Base-by-base conservation (phyloP, 2,329 filamentous ascomycete species). In the Cyphellophora attinorum region DNA sequence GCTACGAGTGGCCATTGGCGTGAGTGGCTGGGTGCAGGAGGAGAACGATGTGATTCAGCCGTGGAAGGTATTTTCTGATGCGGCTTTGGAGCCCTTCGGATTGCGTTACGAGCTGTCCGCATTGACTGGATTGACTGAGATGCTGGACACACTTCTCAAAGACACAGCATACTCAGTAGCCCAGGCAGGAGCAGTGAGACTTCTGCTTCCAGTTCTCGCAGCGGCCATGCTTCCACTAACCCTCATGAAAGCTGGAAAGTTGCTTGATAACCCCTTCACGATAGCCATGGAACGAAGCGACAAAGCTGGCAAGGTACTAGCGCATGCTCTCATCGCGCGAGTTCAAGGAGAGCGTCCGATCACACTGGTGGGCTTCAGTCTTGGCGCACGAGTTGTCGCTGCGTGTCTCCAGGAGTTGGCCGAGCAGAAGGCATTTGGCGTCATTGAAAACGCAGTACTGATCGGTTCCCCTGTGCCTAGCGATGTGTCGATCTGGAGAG, bases 51-150 rank as follows among this genome's bases (percentile, higher is more conserved):
- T 80, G 10, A 59, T 72, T 6, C 67, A 68, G 11, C 78, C 79
- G 1, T 93, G 85, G 85, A 68, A 69, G 29, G 72, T 75, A 27
- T 59, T 93, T 16, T 78, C 78, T 3, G 61, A 67, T 30, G 61
- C 76, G 44, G 71, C 70, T 33, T 14, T 37, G 5, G 85, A 93
- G 56, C 69, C 75, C 2, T 91, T 88, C 48, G 76, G 77, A 2
- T 60, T 93, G 16, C 69, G 78, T 31, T 91, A 79, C 72, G 85
- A 93, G 51, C 62, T 79, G 2, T 74, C 81, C 27, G 71, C 79
- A 2, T 62, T 93, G 13, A 64, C 73, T 40, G 81, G 79, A 41
- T 65, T 91, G 2, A 83, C 82, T 2, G 73, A 64, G 42, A 73
- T 79, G 2, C 68, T 93, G 33, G 74, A 79, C 41, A 78, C 73